phyloP scores from a whole-genome alignment of 257 asterid genomes.

The Nicotiana otophora region DNA sequence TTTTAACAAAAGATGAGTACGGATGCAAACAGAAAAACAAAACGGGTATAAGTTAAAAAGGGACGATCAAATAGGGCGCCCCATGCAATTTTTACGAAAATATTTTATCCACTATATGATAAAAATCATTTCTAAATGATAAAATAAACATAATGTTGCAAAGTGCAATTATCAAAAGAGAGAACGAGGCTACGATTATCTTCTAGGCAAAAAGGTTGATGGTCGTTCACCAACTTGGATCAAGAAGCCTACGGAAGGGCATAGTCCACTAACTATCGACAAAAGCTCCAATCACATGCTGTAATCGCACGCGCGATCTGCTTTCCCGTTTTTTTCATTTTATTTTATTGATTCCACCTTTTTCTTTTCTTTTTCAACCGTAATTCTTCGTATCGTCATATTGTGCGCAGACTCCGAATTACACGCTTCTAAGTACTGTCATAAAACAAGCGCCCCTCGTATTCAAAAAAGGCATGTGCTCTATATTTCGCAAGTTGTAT shows the following conservation, averaged over 20 bases:
- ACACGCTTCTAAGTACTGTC: neutral
- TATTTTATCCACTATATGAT: too few relatives aligned
- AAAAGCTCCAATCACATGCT: neutral
- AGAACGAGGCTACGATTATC: neutral
- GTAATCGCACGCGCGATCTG: neutral
- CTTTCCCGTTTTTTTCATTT: neutral
- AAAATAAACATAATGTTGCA: neutral
- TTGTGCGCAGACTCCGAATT: neutral
- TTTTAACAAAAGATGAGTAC: too few relatives aligned
- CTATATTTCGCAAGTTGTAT: neutral
- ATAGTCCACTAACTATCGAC: neutral
- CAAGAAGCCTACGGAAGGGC: neutral
- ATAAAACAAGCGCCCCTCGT: neutral
- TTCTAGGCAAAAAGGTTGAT: neutral
- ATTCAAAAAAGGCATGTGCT: constrained; percentile 1
- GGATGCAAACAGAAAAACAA: too few relatives aligned
- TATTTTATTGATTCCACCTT: neutral
- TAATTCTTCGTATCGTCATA: neutral
- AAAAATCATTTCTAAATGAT: neutral
- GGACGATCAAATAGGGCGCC: too few relatives aligned
- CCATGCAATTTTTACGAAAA: too few relatives aligned
- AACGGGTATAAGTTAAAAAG: too few relatives aligned
- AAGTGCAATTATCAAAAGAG: neutral
- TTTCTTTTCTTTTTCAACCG: neutral
- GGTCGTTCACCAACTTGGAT: constrained; percentile 4